Percentiles rank a stretch among this genome's conserved stretches.
Conservation (phyloP, 768 basidiomycete genomes). For the Lepiota venenata region DNA sequence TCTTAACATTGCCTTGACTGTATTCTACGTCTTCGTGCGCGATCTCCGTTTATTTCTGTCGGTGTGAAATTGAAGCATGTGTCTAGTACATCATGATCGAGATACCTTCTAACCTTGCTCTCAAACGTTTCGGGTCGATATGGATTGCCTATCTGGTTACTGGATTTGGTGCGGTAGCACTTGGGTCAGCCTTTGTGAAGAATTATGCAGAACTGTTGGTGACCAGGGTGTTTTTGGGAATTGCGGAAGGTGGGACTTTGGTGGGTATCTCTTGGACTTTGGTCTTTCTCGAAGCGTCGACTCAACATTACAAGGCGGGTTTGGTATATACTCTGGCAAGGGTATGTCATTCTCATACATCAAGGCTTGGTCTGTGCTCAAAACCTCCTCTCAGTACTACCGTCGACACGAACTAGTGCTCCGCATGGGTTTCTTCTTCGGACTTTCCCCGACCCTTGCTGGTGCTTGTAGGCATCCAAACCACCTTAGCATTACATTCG, state of each 20-base stretch:
- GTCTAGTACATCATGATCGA: constrained; percentile 33
- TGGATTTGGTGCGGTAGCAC: constrained; percentile 32
- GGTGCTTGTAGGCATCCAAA: constrained; percentile 29
- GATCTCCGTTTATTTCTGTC: background rate
- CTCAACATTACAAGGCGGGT: constrained; percentile 27
- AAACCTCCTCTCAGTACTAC: constrained; percentile 25
- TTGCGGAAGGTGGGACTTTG: constrained; percentile 40
- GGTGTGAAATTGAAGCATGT: background rate
- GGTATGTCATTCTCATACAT: constrained; percentile 20
- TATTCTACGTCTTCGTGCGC: constrained; percentile 37
- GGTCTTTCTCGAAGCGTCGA: background rate
- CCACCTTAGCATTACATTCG: background rate
- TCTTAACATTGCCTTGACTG: constrained; percentile 37
- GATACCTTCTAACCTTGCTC: constrained; percentile 38
- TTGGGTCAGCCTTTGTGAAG: constrained; percentile 37
- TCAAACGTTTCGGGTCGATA: constrained; percentile 37
- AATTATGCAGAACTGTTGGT: constrained; percentile 30
- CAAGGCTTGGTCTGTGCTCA: background rate
- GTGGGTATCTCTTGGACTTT: constrained; percentile 19
- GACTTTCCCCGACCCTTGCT: constrained; percentile 28
- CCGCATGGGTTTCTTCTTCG: constrained; percentile 33
- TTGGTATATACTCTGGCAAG: constrained; percentile 35
- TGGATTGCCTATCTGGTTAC: constrained; percentile 36
- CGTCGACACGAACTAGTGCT: constrained; percentile 31
- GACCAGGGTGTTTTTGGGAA: constrained; percentile 36